phyloP scores from a whole-genome alignment of 2,329 filamentous ascomycete genomes.

The Amesomyces nigricolor region DNA sequence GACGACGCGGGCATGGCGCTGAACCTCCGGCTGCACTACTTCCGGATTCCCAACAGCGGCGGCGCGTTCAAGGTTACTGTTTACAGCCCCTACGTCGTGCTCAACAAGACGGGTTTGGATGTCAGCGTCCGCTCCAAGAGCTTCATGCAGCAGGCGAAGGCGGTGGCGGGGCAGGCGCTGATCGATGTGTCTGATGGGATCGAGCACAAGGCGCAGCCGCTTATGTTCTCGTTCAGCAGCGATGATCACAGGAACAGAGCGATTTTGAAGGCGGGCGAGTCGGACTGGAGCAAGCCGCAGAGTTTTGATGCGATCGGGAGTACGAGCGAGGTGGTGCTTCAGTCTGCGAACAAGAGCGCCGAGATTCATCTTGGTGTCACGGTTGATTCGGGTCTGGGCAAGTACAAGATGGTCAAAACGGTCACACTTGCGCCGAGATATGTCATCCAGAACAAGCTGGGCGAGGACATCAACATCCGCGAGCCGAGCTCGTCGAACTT shows the following conservation, averaged over 20 bases:
- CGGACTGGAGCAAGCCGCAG: constrained; percentile 93
- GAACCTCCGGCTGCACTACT: constrained; percentile 84
- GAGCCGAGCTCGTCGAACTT: constrained; percentile 88
- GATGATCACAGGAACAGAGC: constrained; percentile 91
- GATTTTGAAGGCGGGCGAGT: constrained; percentile 79
- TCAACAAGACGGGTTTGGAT: constrained; percentile 91
- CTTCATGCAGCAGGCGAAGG: constrained; percentile 75
- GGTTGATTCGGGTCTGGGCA: constrained; percentile 85
- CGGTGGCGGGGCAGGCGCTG: constrained; percentile 69
- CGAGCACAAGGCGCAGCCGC: constrained; percentile 71
- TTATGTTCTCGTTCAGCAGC: constrained; percentile 91
- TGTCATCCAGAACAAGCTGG: constrained; percentile 87
- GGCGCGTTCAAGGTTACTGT: constrained; percentile 95
- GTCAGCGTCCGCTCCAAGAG: constrained; percentile 85
- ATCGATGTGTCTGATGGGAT: constrained; percentile 44
- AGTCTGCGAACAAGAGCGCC: constrained; percentile 61
- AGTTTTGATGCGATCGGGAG: constrained; percentile 98
- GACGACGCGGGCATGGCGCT: constrained; percentile 76
- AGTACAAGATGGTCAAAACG: constrained; percentile 96
- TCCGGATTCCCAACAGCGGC: constrained; percentile 80
- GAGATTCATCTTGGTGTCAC: constrained; percentile 91
- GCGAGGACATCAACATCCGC: constrained; percentile 80
- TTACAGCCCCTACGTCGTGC: constrained; percentile 87
- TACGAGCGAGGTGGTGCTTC: constrained; percentile 78
- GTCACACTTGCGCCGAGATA: constrained; percentile 90